Percentiles rank a stretch among this genome's conserved stretches.
phyloP scores from a whole-genome alignment of 1,139 yeast genomes.

The Pichia sp. region DNA sequence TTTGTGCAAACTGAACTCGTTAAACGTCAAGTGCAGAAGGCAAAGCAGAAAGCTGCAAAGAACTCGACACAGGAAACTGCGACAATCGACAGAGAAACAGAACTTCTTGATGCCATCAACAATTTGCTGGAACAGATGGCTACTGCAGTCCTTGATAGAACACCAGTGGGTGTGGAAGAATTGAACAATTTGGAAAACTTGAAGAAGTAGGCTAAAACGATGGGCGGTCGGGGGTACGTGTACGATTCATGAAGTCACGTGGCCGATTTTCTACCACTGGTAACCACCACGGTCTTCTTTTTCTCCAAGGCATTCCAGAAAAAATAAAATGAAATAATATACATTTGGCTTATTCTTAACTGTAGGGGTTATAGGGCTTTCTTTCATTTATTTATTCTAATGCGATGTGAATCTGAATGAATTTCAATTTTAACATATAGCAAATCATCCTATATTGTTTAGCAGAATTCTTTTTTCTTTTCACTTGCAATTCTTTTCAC shows the following conservation, averaged over 20 bases:
- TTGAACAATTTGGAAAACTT: background rate
- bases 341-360: background rate
- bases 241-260: background rate
- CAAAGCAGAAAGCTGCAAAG: background rate
- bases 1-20: slow-evolving; percentile 32
- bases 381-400: too few relatives aligned
- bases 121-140: background rate
- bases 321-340: too few relatives aligned
- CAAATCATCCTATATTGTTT: background rate
- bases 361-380: background rate
- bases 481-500: background rate
- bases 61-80: background rate
- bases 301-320: background rate
- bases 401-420: too few relatives aligned
- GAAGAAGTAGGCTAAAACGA: too few relatives aligned
- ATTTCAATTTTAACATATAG: background rate
- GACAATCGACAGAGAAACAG: background rate
- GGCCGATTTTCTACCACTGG: background rate
- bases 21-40: slow-evolving; percentile 7
- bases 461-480: background rate
- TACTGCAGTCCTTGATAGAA: background rate
- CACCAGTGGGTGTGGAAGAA: background rate
- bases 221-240: too few relatives aligned
- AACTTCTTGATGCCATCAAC: background rate
- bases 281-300: background rate